These are phyloP conservation scores for Hibiscus tridactylites DNA, from an alignment of 345 rosid species.

Conservation along the genomic window DNA sequence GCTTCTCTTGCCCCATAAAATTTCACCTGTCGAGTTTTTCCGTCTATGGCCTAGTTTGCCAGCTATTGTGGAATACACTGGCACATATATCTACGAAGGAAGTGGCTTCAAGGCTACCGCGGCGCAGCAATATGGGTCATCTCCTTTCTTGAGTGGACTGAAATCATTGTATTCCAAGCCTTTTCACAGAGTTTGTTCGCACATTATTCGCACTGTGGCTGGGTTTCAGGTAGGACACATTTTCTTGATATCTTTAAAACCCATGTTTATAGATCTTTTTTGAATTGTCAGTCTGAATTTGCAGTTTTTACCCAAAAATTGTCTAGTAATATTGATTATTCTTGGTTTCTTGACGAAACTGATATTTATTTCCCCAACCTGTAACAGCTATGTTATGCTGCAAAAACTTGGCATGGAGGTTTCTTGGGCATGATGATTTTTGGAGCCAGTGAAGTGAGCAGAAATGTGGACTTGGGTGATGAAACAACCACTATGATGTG, in stretches of 20 bases:
- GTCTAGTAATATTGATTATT: too few species aligned
- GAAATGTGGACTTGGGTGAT: slow-evolving; percentile 93
- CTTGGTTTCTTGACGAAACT: too few species aligned
- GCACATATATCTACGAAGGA: slow-evolving; percentile 83
- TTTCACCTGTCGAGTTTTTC: slow-evolving; percentile 94
- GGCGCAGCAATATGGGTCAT: slow-evolving; percentile 92
- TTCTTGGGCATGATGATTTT: slow-evolving; percentile 90
- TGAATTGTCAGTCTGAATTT: too few species aligned
- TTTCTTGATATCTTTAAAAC: not conserved
- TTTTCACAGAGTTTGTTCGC: slow-evolving; percentile 92
- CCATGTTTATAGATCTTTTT: not conserved
- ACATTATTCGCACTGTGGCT: slow-evolving; percentile 86
- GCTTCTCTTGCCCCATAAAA: slow-evolving; percentile 87
- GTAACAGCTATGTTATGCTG: slow-evolving; percentile 85
- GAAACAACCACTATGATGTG: slow-evolving; percentile 97
- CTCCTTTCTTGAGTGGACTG: slow-evolving; percentile 86
- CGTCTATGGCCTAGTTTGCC: slow-evolving; percentile 99
- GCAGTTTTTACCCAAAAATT: too few species aligned
- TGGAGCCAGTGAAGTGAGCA: slow-evolving; percentile 98
- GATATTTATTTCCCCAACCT: not conserved
- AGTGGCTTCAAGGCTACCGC: slow-evolving; percentile 99
- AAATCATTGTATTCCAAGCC: slow-evolving; percentile 87
- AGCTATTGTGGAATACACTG: slow-evolving; percentile 78
- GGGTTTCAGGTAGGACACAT: slow-evolving; percentile 81
- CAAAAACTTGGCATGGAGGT: slow-evolving; percentile 97